A percentile compares a stretch with the other conserved stretches of the same genome.
These are phyloP conservation scores for Globisporangium okanoganense DNA, from an alignment of 352 stramenopile species.

Conservation along the genomic window DNA sequence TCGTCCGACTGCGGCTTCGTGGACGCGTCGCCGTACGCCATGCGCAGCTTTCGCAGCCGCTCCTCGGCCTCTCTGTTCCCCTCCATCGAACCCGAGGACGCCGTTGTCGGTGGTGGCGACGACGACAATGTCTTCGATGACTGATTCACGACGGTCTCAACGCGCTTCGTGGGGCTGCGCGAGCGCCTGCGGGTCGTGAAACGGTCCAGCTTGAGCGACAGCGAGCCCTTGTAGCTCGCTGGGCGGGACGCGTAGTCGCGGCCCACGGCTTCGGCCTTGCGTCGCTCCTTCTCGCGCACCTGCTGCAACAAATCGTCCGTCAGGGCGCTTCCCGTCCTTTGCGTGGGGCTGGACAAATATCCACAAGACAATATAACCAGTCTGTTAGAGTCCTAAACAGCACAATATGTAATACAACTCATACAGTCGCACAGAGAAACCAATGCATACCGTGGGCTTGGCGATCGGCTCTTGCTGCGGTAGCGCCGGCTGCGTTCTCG, in stretches of 20 bases:
- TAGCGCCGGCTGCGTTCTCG: conserved; percentile 14
- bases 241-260: conserved; percentile 90
- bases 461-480: conserved; percentile 18
- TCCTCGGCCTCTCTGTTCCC: conserved; percentile 47
- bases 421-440: background rate
- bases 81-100: background rate
- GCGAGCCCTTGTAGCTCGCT: conserved; percentile 90
- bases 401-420: conserved; percentile 15
- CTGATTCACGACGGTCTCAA: conserved; percentile 42
- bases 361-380: background rate
- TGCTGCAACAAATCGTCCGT: conserved; percentile 88
- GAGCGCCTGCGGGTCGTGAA: conserved; percentile 76
- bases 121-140: conserved; percentile 17
- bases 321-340: conserved; percentile 17
- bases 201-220: conserved; percentile 89
- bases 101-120: background rate
- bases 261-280: conserved; percentile 85
- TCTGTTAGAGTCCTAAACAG: no score
- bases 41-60: conserved; percentile 63
- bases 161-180: conserved; percentile 60
- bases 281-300: conserved; percentile 89
- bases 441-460: conserved; percentile 12
- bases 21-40: conserved; percentile 83
- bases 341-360: background rate
- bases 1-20: conserved; percentile 20